phyloP scores from a whole-genome alignment of 805 yeast species.

The Ogataea angusta region DNA sequence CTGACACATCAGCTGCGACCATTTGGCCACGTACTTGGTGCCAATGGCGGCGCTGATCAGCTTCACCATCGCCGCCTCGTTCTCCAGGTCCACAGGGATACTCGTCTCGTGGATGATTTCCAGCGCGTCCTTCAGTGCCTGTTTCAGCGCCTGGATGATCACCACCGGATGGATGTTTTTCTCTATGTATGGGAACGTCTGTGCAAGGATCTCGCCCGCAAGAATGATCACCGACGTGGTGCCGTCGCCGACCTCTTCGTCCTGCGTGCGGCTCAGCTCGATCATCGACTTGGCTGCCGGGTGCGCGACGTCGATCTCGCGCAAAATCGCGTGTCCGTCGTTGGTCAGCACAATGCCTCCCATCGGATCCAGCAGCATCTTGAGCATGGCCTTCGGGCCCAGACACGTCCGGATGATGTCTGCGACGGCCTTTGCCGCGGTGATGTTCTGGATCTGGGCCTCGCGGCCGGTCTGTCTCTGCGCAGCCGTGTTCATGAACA shows the following conservation, averaged over 20 bases:
- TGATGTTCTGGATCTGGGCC: constrained; percentile 94
- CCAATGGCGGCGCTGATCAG: constrained; percentile 91
- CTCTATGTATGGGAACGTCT: constrained; percentile 90
- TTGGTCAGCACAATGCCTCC: constrained; percentile 95
- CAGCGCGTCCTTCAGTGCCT: constrained; percentile 86
- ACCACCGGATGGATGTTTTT: constrained; percentile 96
- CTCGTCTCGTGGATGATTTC: constrained; percentile 82
- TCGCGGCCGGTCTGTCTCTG: constrained; percentile 95
- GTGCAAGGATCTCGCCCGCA: constrained; percentile 96
- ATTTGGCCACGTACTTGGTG: constrained; percentile 86
- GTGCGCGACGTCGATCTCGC: constrained; percentile 96
- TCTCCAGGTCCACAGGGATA: constrained; percentile 74
- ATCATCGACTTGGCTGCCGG: constrained; percentile 99
- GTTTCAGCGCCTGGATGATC: constrained; percentile 89
- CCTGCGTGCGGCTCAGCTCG: constrained; percentile 94
- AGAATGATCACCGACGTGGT: constrained; percentile 93
- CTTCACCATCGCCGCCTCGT: constrained; percentile 83
- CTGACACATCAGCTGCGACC: constrained; percentile 90
- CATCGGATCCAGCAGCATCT: constrained; percentile 96
- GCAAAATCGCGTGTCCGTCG: constrained; percentile 96
- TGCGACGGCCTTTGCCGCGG: constrained; percentile 99
- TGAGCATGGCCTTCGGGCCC: constrained; percentile 98
- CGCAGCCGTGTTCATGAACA: constrained; percentile 79
- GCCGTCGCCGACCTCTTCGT: constrained; percentile 94
- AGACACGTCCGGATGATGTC: constrained; percentile 96